Conservation (phyloP, 2,329 filamentous ascomycete species). For the Cadophora sp. region DNA sequence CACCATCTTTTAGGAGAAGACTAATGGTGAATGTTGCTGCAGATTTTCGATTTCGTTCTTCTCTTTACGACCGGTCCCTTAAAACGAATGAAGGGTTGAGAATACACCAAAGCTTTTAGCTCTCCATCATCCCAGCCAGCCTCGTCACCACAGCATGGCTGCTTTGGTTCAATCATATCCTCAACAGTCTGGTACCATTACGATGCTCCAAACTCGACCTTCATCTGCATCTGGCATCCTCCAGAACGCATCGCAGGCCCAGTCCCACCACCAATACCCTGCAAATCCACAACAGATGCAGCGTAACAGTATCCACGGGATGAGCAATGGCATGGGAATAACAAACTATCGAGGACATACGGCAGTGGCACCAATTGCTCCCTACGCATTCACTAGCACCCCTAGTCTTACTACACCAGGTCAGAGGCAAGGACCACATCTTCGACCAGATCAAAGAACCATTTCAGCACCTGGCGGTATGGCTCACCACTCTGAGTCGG, state of each 20-base stretch:
- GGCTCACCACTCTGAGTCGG: slow-evolving; percentile 48
- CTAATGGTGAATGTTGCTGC: slow-evolving; percentile 18
- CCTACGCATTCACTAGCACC: slow-evolving; percentile 78
- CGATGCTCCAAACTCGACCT: slow-evolving; percentile 78
- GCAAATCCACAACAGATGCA: slow-evolving; percentile 52
- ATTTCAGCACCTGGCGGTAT: slow-evolving; percentile 56
- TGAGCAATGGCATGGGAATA: slow-evolving; percentile 53
- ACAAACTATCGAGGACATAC: slow-evolving; percentile 60
- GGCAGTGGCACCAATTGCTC: slow-evolving; percentile 66
- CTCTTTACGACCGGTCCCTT: slow-evolving; percentile 20
- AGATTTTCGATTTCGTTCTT: slow-evolving; percentile 30
- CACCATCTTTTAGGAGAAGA: neutral
- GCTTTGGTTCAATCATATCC: slow-evolving; percentile 83
- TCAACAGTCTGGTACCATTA: slow-evolving; percentile 75
- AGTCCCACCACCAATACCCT: slow-evolving; percentile 55
- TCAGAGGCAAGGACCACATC: slow-evolving; percentile 51
- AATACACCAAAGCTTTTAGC: slow-evolving; percentile 32
- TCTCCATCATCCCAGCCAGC: slow-evolving; percentile 34
- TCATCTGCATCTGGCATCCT: slow-evolving; percentile 65
- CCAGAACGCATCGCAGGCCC: slow-evolving; percentile 44
- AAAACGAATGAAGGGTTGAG: slow-evolving; percentile 35
- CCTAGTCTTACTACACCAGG: slow-evolving; percentile 64
- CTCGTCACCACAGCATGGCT: slow-evolving; percentile 68
- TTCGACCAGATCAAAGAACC: slow-evolving; percentile 62
- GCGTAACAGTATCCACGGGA: slow-evolving; percentile 59